Percentiles rank a stretch among this genome's conserved stretches.
These are phyloP conservation scores for Microsporum ferrugineum DNA, from an alignment of 2,329 filamentous ascomycete genomes.

Conservation along the genomic window DNA sequence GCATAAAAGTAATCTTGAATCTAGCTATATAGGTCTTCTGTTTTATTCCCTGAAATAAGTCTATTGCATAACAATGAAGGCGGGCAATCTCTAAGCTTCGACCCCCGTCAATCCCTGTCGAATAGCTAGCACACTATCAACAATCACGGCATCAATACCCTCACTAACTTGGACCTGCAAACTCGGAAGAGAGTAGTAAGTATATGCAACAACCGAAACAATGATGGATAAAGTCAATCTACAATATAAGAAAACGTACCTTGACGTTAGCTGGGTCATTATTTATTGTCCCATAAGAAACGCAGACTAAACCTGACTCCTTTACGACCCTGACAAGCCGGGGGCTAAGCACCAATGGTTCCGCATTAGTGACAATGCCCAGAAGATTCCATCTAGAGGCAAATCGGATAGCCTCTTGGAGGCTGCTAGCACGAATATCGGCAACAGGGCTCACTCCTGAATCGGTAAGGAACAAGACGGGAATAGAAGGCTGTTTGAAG, in stretches of 20 bases:
- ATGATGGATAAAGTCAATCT: neutral
- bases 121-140: conserved; percentile 87
- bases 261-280: conserved; percentile 79
- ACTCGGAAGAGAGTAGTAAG: conserved; percentile 4
- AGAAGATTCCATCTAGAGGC: conserved; percentile 89
- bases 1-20: neutral
- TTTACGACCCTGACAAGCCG: conserved; percentile 85
- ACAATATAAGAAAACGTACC: conserved; percentile 43
- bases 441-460: conserved; percentile 70
- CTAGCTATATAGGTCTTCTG: neutral
- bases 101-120: conserved; percentile 66
- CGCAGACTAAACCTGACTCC: conserved; percentile 84
- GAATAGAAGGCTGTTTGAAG: conserved; percentile 95
- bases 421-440: conserved; percentile 77
- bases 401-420: conserved; percentile 93
- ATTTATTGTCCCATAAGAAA: conserved; percentile 84
- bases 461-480: conserved; percentile 87
- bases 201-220: neutral
- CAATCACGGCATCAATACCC: conserved; percentile 95
- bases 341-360: conserved; percentile 80
- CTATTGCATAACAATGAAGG: neutral
- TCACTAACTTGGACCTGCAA: conserved; percentile 73
- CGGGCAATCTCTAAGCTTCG: conserved; percentile 4
- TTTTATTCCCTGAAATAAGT: neutral
- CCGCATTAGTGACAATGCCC: conserved; percentile 79